phyloP scores from a whole-genome alignment of 306 rosid genomes.

The Hippophae tibetana region DNA sequence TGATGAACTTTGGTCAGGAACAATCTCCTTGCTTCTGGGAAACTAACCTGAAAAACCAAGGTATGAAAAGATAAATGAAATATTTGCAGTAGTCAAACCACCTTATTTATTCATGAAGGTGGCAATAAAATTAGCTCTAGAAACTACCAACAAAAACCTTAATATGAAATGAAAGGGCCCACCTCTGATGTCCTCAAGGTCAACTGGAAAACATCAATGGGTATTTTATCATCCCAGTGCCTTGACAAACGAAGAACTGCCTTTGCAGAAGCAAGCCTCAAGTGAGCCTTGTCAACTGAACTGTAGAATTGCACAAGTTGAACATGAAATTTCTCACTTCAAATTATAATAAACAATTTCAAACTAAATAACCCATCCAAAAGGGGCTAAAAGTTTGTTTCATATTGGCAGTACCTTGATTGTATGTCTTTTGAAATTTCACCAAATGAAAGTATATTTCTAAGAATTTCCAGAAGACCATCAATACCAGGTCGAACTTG shows the following conservation, averaged over 20 bases:
- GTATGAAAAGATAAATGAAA: slow-evolving; percentile 24
- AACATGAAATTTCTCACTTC: slow-evolving; percentile 21
- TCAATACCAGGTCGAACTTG: slow-evolving; percentile 62
- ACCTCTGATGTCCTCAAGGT: slow-evolving; percentile 82
- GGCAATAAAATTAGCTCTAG: slow-evolving; percentile 13
- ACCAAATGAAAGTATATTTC: slow-evolving; percentile 61
- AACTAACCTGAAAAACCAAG: slow-evolving; percentile 51
- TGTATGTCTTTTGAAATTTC: slow-evolving; percentile 70
- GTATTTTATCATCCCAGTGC: slow-evolving; percentile 90
- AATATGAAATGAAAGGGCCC: slow-evolving; percentile 14
- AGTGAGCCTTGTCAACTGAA: slow-evolving; percentile 83
- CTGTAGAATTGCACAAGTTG: slow-evolving; percentile 43
- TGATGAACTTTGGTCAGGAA: slow-evolving; percentile 78
- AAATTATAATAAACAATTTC: slow-evolving; percentile 1
- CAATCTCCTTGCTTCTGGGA: slow-evolving; percentile 65
- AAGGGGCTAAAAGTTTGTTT: neutral
- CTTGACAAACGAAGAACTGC: slow-evolving; percentile 78
- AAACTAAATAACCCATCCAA: slow-evolving; percentile 6
- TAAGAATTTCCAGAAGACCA: slow-evolving; percentile 63
- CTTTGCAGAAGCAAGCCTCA: slow-evolving; percentile 92
- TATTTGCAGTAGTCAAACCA: slow-evolving; percentile 1
- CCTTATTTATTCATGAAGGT: slow-evolving; percentile 6
- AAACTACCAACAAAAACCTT: slow-evolving; percentile 13
- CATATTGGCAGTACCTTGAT: slow-evolving; percentile 50
- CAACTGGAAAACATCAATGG: slow-evolving; percentile 63